Evolutionary conservation across 106 monocot genomes (phyloP).

Genomic region (Dactylorhiza incarnata): DNA sequence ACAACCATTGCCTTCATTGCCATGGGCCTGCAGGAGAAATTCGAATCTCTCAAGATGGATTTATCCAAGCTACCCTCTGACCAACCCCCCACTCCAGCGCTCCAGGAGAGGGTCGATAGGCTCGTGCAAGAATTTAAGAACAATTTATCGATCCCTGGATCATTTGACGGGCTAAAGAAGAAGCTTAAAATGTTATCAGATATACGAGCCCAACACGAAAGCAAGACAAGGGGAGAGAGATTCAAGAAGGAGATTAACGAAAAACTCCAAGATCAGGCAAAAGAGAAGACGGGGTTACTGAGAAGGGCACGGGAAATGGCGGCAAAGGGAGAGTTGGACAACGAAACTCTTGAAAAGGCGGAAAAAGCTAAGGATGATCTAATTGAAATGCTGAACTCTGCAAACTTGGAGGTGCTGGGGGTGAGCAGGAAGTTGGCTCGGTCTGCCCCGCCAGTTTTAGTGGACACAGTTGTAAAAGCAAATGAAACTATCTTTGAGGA

Average conservation of each 20-base stretch:
- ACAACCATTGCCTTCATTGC: conserved; percentile 50
- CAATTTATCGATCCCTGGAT: conserved; percentile 34
- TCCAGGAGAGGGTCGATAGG: conserved; percentile 45
- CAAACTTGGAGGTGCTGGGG: conserved; percentile 43
- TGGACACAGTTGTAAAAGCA: conserved; percentile 36
- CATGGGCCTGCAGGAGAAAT: conserved; percentile 63
- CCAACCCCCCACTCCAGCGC: conserved; percentile 20
- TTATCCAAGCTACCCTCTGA: conserved; percentile 39
- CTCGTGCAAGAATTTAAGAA: conserved; percentile 58
- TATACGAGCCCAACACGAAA: conserved; percentile 27
- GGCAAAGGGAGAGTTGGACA: conserved; percentile 41
- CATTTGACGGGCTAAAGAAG: conserved; percentile 48
- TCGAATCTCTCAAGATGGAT: conserved; percentile 59
- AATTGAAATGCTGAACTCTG: conserved; percentile 37
- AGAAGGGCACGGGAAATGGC: conserved; percentile 35
- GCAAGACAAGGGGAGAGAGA: conserved; percentile 34
- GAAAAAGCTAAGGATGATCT: conserved; percentile 38
- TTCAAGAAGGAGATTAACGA: conserved; percentile 71
- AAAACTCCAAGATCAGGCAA: conserved; percentile 36
- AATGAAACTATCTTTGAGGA: conserved; percentile 34
- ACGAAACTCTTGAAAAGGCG: conserved; percentile 28
- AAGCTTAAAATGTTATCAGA: conserved; percentile 53
- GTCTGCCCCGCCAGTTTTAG: conserved; percentile 26
- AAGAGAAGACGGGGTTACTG: conserved; percentile 40
- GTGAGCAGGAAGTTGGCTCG: conserved; percentile 27